Percentiles rank a stretch among this genome's conserved stretches.
Evolutionary conservation across 805 yeast genomes (phyloP).

Genomic region (Millerozyma acaciae): DNA sequence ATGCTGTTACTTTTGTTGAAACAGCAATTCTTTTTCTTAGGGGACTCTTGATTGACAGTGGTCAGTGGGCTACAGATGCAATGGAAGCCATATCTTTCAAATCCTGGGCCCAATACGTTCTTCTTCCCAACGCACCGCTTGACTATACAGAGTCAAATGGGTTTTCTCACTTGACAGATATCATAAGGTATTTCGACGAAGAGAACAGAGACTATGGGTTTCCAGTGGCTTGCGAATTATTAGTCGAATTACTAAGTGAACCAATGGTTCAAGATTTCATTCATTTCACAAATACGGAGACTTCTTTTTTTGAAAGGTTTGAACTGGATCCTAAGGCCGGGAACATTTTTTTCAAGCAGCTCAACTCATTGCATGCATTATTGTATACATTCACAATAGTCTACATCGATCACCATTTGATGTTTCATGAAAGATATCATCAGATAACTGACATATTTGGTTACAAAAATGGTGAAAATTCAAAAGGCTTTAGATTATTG

Average conservation of each 20-base stretch:
- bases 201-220: slow-evolving; percentile 49
- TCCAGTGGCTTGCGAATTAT: slow-evolving; percentile 30
- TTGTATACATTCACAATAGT: slow-evolving; percentile 53
- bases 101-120: slow-evolving; percentile 47
- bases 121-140: slow-evolving; percentile 53
- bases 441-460: slow-evolving; percentile 41
- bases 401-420: slow-evolving; percentile 49
- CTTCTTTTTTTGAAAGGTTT: slow-evolving; percentile 36
- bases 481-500: slow-evolving; percentile 39
- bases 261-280: slow-evolving; percentile 28
- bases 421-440: slow-evolving; percentile 43
- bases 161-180: slow-evolving; percentile 48
- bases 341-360: slow-evolving; percentile 28
- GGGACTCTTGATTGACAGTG: slow-evolving; percentile 49
- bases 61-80: slow-evolving; percentile 42
- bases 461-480: slow-evolving; percentile 1
- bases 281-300: slow-evolving; percentile 21
- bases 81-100: slow-evolving; percentile 36
- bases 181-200: slow-evolving; percentile 55
- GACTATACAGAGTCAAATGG: slow-evolving; percentile 58
- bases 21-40: slow-evolving; percentile 48
- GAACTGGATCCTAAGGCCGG: slow-evolving; percentile 23
- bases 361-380: slow-evolving; percentile 41
- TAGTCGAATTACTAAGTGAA: slow-evolving; percentile 25
- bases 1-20: slow-evolving; percentile 46